These are phyloP conservation scores for Crataegus laevigata DNA, from an alignment of 306 rosid species.

Conservation along the genomic window DNA sequence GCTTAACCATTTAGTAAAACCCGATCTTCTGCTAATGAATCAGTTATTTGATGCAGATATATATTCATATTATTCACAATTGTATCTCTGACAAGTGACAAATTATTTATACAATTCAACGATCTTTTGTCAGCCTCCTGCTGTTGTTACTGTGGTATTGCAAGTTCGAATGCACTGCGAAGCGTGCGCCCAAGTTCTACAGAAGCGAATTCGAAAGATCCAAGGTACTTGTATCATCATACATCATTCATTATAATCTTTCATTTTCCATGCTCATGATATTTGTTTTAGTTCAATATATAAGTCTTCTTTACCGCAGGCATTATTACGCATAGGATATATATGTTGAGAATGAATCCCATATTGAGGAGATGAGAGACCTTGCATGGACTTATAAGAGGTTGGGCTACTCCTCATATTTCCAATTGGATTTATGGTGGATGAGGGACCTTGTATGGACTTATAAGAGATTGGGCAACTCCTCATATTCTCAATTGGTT, in stretches of 20 bases:
- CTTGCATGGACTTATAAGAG: too few species aligned
- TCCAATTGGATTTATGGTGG: too few species aligned
- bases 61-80: not conserved
- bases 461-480: too few species aligned
- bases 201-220: slow-evolving; percentile 65
- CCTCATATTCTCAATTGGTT: too few species aligned
- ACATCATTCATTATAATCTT: not conserved
- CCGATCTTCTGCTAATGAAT: not conserved
- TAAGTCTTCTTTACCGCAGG: not conserved
- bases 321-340: not conserved
- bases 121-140: slow-evolving; percentile 46
- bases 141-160: slow-evolving; percentile 53
- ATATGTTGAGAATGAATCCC: too few species aligned
- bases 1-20: not conserved
- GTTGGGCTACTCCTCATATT: too few species aligned
- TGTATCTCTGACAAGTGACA: not conserved
- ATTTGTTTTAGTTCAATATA: not conserved
- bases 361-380: too few species aligned
- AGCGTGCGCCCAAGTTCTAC: slow-evolving; percentile 81
- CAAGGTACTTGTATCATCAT: slow-evolving; percentile 40
- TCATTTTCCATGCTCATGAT: not conserved
- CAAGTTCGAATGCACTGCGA: slow-evolving; percentile 84
- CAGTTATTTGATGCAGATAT: not conserved
- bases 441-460: too few species aligned
- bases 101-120: not conserved